Base-by-base conservation (phyloP, 306 rosid species). In the Carpinus fangiana region DNA sequence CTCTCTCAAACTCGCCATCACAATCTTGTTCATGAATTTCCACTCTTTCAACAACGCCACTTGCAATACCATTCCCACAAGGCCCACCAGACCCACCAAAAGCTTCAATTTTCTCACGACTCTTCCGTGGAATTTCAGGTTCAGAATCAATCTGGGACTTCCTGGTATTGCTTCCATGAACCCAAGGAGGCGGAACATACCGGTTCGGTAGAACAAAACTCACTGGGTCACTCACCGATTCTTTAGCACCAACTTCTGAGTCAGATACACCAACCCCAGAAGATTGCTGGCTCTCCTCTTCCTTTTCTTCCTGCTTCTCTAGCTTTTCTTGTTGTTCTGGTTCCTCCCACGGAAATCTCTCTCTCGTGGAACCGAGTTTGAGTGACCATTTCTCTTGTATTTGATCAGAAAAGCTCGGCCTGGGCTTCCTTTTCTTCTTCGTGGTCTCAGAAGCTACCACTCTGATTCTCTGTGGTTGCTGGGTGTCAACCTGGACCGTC, bases 401-500 rank as follows among this genome's bases (percentile, higher is more conserved):
- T 88, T 94, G 88, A 60, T 90, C 86, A 7, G 81, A 80, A 89
- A 94, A 94, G 84, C 98, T 92, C n/a, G 96, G 97, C 85, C 82
- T 88, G 23, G 82, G 84, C 75, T 72, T 88, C 74, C 82, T 86
- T 67, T 86, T 92, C 86, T 78, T 93, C 83, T 67, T 85, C 3
- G 77, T 17, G 57, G 46, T 72, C 72, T 83, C 84, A 17, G 82
- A 51, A 57, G 84, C 79, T 14, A 86, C 80, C 80, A 88, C 79
- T 81, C 85, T 84, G 76, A 83, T 79, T 81, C 84, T 81, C 48
- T 54, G 85, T 6, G 88, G 86, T 20, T 79, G 84, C 51, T 76
- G 85, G 47, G 86, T 74, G 26, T 85, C 89, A 51, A 65, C 68
- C 65, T 84, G 81, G 53, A 77, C 68, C 48, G 77, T 50, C 38